Percentiles rank a stretch among this genome's conserved stretches.
phyloP scores from a whole-genome alignment of 2,329 filamentous ascomycete species.

The Aureobasidium melanogenum region DNA sequence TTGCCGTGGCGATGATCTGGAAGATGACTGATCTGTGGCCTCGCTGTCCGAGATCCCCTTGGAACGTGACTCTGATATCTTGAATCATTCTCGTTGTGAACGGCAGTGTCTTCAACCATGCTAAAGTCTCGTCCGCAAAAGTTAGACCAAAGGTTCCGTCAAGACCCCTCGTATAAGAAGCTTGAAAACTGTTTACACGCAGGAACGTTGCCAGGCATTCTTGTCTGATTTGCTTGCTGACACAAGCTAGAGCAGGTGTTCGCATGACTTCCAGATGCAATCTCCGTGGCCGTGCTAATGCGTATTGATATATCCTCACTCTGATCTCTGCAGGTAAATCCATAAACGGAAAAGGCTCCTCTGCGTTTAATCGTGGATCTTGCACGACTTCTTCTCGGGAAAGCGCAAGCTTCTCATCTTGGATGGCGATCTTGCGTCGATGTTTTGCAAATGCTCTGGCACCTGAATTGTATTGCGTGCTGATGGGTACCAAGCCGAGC shows the following conservation, averaged over 20 bases:
- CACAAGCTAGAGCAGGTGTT: neutral
- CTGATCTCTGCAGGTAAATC: slow-evolving; percentile 2
- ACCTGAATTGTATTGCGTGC: neutral
- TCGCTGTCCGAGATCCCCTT: neutral
- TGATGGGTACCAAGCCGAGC: neutral
- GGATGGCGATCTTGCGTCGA: neutral
- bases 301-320: neutral
- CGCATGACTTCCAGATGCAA: neutral
- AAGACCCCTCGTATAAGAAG: neutral
- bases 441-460: neutral
- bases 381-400: neutral
- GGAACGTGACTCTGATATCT: slow-evolving; percentile 1
- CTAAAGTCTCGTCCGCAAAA: neutral
- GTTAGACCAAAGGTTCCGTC: neutral
- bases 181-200: neutral
- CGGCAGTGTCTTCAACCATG: neutral
- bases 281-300: neutral
- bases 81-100: neutral
- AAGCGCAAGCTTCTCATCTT: neutral
- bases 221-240: neutral
- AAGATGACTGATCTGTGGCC: neutral
- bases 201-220: neutral
- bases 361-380: neutral
- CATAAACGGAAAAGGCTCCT: neutral
- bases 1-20: neutral